A percentile compares a stretch with the other conserved stretches of the same genome.
Evolutionary conservation across 768 basidiomycete genomes (phyloP).

Genomic region (Auricularia cornea): DNA sequence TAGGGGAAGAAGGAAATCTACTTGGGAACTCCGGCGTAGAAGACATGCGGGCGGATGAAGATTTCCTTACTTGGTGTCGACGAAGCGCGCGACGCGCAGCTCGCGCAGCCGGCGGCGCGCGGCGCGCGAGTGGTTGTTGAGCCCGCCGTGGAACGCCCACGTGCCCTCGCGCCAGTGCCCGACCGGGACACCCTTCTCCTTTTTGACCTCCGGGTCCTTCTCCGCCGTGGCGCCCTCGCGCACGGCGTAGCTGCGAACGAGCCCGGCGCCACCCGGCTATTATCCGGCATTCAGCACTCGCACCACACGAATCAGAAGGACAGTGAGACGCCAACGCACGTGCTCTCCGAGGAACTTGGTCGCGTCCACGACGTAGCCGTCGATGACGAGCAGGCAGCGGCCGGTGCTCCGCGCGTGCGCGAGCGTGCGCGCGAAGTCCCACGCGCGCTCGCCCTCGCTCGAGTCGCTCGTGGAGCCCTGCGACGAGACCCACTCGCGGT

Average conservation of each 20-base stretch:
- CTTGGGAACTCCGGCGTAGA: too few relatives aligned
- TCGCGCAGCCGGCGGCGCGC: conserved; percentile 42
- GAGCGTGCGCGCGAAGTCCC: conserved; percentile 32
- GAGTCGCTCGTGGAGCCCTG: conserved; percentile 4
- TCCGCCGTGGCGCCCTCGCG: conserved; percentile 14
- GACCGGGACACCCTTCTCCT: background rate
- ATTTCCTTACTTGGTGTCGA: too few relatives aligned
- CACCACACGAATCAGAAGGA: background rate
- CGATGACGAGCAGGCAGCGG: conserved; percentile 46
- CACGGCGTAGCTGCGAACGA: conserved; percentile 45
- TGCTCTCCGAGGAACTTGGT: conserved; percentile 57
- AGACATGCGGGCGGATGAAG: too few relatives aligned
- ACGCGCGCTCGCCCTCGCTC: conserved; percentile 18
- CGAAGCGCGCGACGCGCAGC: conserved; percentile 34
- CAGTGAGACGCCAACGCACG: conserved; percentile 36
- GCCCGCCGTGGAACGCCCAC: conserved; percentile 61
- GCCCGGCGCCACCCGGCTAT: conserved; percentile 54
- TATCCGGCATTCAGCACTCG: background rate
- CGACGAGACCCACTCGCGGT: background rate
- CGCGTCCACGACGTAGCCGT: conserved; percentile 54
- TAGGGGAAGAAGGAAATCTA: too few relatives aligned
- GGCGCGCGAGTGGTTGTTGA: conserved; percentile 63
- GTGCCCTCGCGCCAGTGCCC: conserved; percentile 37
- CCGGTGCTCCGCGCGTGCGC: conserved; percentile 25
- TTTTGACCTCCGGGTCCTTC: conserved; percentile 5